Percentiles rank a stretch among this genome's conserved stretches.
phyloP scores from a whole-genome alignment of 257 asterid species.

The Penstemon newberryi region DNA sequence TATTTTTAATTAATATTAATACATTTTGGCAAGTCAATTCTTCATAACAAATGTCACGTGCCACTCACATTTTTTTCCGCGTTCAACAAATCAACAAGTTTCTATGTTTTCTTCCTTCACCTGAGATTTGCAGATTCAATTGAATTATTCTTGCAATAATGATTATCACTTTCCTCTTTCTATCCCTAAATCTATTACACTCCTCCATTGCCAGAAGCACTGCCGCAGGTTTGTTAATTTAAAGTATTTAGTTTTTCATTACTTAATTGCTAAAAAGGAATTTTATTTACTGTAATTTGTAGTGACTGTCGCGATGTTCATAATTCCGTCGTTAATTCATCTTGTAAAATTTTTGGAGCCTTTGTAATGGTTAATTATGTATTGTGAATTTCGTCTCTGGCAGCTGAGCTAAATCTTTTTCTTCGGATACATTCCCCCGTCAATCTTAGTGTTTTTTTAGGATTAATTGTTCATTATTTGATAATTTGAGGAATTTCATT shows the following conservation, averaged over 20 bases:
- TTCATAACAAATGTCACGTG: constrained; percentile 21
- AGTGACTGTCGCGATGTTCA: too few relatives aligned
- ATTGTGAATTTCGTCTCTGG: too few relatives aligned
- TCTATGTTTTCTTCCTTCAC: neutral
- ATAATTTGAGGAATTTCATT: too few relatives aligned
- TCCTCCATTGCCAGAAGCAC: constrained; percentile 40
- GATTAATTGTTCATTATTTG: too few relatives aligned
- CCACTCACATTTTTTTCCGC: constrained; percentile 23
- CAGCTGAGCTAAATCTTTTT: neutral
- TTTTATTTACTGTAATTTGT: neutral
- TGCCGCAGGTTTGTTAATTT: constrained; percentile 39
- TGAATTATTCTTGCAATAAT: constrained; percentile 21
- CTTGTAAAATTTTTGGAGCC: too few relatives aligned
- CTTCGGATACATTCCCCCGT: too few relatives aligned
- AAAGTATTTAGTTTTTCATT: neutral
- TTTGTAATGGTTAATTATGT: too few relatives aligned
- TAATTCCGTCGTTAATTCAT: too few relatives aligned
- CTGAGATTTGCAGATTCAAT: neutral
- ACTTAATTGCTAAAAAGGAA: neutral
- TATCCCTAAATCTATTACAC: constrained; percentile 43
- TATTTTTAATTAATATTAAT: neutral
- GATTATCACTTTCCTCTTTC: constrained; percentile 42
- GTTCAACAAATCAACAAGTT: neutral
- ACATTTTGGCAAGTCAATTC: neutral
- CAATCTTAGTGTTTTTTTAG: too few relatives aligned